Conservation (phyloP, 1,284 basidiomycete genomes). For the Naganishia liquefaciens region DNA sequence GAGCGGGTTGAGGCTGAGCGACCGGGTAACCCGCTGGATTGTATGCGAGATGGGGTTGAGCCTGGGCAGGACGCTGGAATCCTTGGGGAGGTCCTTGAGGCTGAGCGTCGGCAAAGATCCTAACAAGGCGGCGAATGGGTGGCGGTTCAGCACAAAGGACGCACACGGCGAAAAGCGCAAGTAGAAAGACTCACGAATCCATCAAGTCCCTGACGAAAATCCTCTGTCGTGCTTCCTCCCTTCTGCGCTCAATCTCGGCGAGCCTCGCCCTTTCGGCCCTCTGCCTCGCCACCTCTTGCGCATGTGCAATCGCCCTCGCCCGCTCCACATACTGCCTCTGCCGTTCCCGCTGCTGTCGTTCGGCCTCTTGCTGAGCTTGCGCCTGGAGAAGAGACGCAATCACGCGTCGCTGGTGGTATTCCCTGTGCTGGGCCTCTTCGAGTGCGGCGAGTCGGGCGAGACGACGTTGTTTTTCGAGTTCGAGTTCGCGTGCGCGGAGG, state of each 20-base stretch:
- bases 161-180: neutral
- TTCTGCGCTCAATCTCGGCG: slow-evolving; percentile 13
- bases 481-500: slow-evolving; percentile 5
- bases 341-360: slow-evolving; percentile 12
- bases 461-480: slow-evolving; percentile 7
- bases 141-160: no score
- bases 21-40: neutral
- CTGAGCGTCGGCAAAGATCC: slow-evolving; percentile 9
- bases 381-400: slow-evolving; percentile 5
- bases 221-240: slow-evolving; percentile 17
- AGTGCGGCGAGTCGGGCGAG: slow-evolving; percentile 14
- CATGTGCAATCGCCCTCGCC: slow-evolving; percentile 2
- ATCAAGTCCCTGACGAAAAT: slow-evolving; percentile 20
- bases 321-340: slow-evolving; percentile 19
- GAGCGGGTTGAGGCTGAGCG: neutral
- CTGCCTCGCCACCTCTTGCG: slow-evolving; percentile 7
- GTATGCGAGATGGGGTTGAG: slow-evolving; percentile 2
- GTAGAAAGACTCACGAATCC: slow-evolving; percentile 13
- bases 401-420: slow-evolving; percentile 7
- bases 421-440: slow-evolving; percentile 5
- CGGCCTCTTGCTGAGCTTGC: slow-evolving; percentile 13
- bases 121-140: no score
- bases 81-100: neutral
- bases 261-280: slow-evolving; percentile 11
- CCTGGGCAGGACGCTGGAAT: neutral